phyloP scores from a whole-genome alignment of 305 asterid species.

The Fraxinus latifolia region DNA sequence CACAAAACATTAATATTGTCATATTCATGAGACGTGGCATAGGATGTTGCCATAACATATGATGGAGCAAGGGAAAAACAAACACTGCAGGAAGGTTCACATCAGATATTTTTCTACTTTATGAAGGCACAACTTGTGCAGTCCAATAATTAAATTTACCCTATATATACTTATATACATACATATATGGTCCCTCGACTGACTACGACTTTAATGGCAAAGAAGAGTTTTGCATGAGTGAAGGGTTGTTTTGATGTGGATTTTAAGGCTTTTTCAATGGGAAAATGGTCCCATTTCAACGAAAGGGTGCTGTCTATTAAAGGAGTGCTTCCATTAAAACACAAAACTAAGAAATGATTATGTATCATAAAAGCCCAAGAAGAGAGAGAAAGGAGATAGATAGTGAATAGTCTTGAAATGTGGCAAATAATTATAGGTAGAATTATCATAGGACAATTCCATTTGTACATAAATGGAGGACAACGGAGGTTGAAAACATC shows the following conservation, averaged over 20 bases:
- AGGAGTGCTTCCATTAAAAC: conserved; percentile 22
- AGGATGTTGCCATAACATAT: conserved; percentile 21
- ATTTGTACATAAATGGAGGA: no score
- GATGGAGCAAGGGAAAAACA: conserved; percentile 16
- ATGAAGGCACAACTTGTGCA: conserved; percentile 34
- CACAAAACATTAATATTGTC: not conserved
- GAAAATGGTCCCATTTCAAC: conserved; percentile 24
- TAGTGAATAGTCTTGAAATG: conserved; percentile 31
- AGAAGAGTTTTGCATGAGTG: conserved; percentile 34
- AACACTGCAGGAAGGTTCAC: conserved; percentile 3
- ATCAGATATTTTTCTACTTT: conserved; percentile 26
- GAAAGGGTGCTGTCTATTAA: conserved; percentile 20
- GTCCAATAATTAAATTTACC: conserved; percentile 24
- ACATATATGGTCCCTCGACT: conserved; percentile 23
- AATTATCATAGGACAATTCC: not conserved
- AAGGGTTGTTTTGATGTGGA: conserved; percentile 32
- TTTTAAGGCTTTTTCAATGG: conserved; percentile 25
- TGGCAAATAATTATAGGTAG: not conserved
- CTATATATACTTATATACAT: not conserved
- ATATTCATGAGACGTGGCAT: not conserved
- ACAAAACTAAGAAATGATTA: conserved; percentile 10
- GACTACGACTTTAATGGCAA: conserved; percentile 15
- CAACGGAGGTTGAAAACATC: no score
- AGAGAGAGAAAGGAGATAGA: conserved; percentile 16
- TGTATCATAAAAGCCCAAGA: not conserved